A percentile compares a stretch with the other conserved stretches of the same genome.
phyloP scores from a whole-genome alignment of 345 rosid genomes.

The Salix exigua region DNA sequence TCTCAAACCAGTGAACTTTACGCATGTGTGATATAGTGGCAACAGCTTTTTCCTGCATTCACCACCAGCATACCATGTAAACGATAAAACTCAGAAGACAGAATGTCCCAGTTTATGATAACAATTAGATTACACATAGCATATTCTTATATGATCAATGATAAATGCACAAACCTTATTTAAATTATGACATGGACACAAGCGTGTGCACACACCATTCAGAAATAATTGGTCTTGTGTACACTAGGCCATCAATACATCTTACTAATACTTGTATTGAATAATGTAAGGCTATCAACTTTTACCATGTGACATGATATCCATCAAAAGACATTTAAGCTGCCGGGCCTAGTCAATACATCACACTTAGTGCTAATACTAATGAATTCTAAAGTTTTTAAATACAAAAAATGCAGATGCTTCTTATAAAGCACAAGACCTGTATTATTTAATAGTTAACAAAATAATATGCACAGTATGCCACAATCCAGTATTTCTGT shows the following conservation, averaged over 20 bases:
- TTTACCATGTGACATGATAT: neutral
- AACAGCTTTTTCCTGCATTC: slow-evolving; percentile 72
- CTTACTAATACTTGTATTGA: neutral
- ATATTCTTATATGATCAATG: neutral
- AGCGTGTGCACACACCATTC: neutral
- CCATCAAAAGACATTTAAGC: neutral
- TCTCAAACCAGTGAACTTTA: slow-evolving; percentile 99
- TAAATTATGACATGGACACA: neutral
- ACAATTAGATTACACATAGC: neutral
- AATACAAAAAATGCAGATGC: neutral
- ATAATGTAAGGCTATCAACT: neutral
- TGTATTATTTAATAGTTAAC: neutral
- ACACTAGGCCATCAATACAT: neutral
- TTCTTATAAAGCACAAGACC: neutral
- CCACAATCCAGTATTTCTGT: neutral
- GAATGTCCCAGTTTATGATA: neutral
- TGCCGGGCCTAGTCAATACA: neutral
- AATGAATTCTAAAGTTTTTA: neutral
- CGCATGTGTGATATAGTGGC: slow-evolving; percentile 91
- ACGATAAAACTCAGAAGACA: neutral
- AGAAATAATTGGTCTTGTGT: neutral
- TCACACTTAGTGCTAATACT: neutral
- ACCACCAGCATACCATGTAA: neutral
- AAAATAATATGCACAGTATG: slow-evolving; percentile 1
- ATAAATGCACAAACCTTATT: neutral